Evolutionary conservation across 2,329 filamentous ascomycete species (phyloP), one percentile per base, ranked within the genome.

Genomic region (Neopestalotiopsis clavispora): DNA sequence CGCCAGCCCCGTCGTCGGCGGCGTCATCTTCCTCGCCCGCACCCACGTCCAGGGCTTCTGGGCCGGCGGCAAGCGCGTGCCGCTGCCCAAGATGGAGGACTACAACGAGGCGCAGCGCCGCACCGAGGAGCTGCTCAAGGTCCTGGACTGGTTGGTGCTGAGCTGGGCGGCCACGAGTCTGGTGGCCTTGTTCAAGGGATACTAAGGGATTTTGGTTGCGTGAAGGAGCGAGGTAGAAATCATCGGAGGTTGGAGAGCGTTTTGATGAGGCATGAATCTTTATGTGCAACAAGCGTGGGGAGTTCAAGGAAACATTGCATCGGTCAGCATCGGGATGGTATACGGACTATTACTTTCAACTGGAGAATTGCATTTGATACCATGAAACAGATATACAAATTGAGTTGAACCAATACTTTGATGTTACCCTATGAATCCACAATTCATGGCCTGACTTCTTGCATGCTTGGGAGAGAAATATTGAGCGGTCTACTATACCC

Each of bases 61-160:
- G 75, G 69, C 67, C 17, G 71, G 69, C 3, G 65, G 68, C 20
- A 42, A 40, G 52, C 67, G 73, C 68, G 67, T 75, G 20, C 73
- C 72, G 52, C 66, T 76, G 68, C 72, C 73, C 30, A 75, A 76
- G 67, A 74, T 76, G 74, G 75, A 59, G 10, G 69, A 67, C 9
- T 76, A 76, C 57, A 74, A 75, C 32, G 75, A 76, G 61, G 75
- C 75, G 28, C 67, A 74, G 65, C 69, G 69, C 49, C 66, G 66
- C 42, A 75, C 73, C 32, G 70, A 73, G 66, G 68, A 70, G 56
- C 28, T 73, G 38, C 58, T 75, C n/a, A 32, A 69, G 52, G 71
- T 74, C n/a, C 61, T 77, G 23, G 72, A 73, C 5, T 71, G 68
- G 70, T 60, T 75, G 58, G 68, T 71, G 62, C 71, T 73, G 17